phyloP scores from a whole-genome alignment of 139 green algal genomes.

The Coelastrella sp. region DNA sequence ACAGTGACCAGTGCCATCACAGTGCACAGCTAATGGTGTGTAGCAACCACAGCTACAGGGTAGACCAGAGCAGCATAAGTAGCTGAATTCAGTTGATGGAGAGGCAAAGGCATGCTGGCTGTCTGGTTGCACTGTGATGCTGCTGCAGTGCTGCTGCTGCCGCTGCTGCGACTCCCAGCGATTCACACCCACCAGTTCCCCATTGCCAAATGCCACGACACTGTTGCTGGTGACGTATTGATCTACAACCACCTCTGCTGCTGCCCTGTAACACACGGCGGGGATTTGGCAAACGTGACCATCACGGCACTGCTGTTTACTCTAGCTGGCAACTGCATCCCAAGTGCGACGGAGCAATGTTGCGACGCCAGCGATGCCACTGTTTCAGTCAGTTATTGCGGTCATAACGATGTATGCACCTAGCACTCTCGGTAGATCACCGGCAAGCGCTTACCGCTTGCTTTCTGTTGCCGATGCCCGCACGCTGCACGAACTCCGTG shows the following conservation, averaged over 20 bases:
- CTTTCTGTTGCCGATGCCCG: slow-evolving; percentile 22
- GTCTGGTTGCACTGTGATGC: not conserved
- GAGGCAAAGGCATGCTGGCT: not conserved
- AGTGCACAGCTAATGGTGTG: not conserved
- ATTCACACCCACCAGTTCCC: slow-evolving; percentile 43
- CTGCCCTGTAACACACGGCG: slow-evolving; percentile 1
- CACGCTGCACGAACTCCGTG: not conserved
- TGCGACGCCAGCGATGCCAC: not conserved
- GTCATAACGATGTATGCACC: not conserved
- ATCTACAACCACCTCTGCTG: slow-evolving; percentile 49
- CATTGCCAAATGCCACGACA: slow-evolving; percentile 53
- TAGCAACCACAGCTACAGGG: not conserved
- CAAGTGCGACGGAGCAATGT: not conserved
- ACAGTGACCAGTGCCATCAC: no score
- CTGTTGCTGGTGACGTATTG: slow-evolving; percentile 46
- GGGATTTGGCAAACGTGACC: not conserved
- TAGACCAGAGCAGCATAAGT: not conserved
- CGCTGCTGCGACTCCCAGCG: not conserved
- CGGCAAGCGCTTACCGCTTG: slow-evolving; percentile 3
- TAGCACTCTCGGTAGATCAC: not conserved
- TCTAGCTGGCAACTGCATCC: not conserved
- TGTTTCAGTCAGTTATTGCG: no score
- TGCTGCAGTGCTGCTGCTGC: not conserved
- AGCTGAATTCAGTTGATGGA: not conserved
- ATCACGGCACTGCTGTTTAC: not conserved